Percentiles rank a stretch among this genome's conserved stretches.
These are phyloP conservation scores for Wickerhamiella brachini DNA, from an alignment of 805 yeast species.

Conservation along the genomic window DNA sequence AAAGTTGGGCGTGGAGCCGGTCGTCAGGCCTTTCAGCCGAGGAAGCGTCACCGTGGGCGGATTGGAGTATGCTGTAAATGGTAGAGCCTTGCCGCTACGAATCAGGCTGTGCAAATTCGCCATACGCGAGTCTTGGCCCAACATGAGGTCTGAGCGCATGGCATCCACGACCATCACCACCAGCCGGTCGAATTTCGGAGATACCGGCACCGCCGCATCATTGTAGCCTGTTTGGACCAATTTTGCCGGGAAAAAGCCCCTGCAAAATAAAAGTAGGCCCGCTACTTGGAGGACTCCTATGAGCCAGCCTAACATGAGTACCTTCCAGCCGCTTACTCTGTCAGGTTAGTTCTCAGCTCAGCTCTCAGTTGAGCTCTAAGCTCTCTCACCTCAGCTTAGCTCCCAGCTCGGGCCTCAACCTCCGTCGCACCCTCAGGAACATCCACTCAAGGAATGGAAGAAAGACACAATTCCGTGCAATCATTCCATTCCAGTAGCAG, in stretches of 20 bases:
- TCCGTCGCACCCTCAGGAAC: no score
- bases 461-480: neutral
- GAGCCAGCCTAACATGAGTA: neutral
- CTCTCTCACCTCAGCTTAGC: no score
- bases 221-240: constrained; percentile 48
- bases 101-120: constrained; percentile 48
- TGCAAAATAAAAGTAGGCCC: constrained; percentile 51
- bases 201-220: constrained; percentile 11
- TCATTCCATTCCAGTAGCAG: neutral
- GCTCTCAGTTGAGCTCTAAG: neutral
- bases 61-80: constrained; percentile 80
- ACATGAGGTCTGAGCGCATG: constrained; percentile 76
- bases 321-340: no score
- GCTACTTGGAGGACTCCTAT: constrained; percentile 29
- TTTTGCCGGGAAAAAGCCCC: constrained; percentile 90
- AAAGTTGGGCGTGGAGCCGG: constrained; percentile 90
- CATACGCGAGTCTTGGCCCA: constrained; percentile 52
- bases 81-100: constrained; percentile 56
- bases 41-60: constrained; percentile 98
- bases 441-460: neutral
- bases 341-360: no score
- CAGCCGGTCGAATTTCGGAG: constrained; percentile 45
- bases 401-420: no score
- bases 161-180: constrained; percentile 89
- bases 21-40: constrained; percentile 54